Conservation (phyloP, 306 rosid genomes). For the Gleditsia sinensis region DNA sequence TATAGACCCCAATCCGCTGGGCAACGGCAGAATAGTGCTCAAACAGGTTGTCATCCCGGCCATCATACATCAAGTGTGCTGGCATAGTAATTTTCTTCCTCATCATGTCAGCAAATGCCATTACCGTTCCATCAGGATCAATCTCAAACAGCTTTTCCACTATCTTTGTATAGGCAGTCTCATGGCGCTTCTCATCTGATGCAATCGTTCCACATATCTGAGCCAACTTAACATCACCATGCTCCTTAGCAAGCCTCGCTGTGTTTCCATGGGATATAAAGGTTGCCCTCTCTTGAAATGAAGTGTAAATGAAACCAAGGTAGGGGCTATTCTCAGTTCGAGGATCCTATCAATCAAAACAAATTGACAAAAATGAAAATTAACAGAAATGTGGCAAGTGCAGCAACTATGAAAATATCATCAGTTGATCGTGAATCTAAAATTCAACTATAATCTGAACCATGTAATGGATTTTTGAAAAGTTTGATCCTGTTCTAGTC, state of each 20-base stretch:
- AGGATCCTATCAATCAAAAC: constrained; percentile 49
- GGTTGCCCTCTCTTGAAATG: constrained; percentile 75
- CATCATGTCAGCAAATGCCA: constrained; percentile 71
- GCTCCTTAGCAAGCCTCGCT: constrained; percentile 64
- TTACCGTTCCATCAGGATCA: constrained; percentile 62
- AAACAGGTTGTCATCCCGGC: constrained; percentile 55
- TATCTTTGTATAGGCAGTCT: constrained; percentile 70
- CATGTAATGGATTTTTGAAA: background rate
- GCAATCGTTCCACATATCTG: constrained; percentile 75
- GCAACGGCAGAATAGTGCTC: constrained; percentile 67
- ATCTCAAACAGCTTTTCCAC: constrained; percentile 67
- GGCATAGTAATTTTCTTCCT: constrained; percentile 71
- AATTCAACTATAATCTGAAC: background rate
- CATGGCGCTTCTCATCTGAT: constrained; percentile 72
- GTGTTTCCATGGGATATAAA: constrained; percentile 73
- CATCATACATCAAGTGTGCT: constrained; percentile 73
- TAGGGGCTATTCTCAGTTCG: constrained; percentile 68
- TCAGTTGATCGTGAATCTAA: background rate
- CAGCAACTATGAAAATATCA: background rate
- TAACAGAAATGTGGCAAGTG: background rate
- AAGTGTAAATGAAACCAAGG: constrained; percentile 68
- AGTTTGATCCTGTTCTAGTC: background rate
- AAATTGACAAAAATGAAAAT: background rate
- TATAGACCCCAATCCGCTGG: constrained; percentile 65
- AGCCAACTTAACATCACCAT: constrained; percentile 64